Conservation (phyloP, 2,329 filamentous ascomycete genomes). For the Phialemonium atrogriseum region DNA sequence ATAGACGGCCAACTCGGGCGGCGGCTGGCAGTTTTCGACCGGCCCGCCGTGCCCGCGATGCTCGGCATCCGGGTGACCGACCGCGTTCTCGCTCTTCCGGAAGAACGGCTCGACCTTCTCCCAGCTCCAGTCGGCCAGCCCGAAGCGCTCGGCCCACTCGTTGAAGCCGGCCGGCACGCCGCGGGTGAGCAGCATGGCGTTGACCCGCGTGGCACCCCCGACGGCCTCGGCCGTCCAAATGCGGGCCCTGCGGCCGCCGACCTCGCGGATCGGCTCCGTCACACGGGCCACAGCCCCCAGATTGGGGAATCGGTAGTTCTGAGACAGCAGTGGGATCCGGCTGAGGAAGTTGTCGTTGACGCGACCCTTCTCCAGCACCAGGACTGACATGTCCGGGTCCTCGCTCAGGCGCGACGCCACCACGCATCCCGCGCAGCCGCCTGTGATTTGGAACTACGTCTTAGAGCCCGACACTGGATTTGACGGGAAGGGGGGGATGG, state of each 20-base stretch:
- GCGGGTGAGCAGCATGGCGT: conserved; percentile 22
- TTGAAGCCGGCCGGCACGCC: conserved; percentile 20
- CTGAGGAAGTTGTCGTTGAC: conserved; percentile 18
- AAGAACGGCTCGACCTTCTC: conserved; percentile 24
- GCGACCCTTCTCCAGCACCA: conserved; percentile 27
- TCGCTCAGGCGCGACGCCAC: conserved; percentile 35
- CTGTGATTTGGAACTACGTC: conserved; percentile 9
- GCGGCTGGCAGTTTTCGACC: conserved; percentile 10
- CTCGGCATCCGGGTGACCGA: conserved; percentile 7
- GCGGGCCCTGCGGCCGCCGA: conserved; percentile 9
- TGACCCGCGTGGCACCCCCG: conserved; percentile 23
- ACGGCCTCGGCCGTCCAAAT: conserved; percentile 20
- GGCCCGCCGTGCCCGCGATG: conserved; percentile 18
- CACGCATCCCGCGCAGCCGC: conserved; percentile 38
- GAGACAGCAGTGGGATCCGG: conserved; percentile 22
- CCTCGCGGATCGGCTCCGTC: conserved; percentile 17
- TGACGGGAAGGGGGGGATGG: background rate
- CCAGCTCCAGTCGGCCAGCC: conserved; percentile 24
- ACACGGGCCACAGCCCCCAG: conserved; percentile 16
- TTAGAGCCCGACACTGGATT: background rate
- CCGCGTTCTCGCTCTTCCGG: conserved; percentile 17
- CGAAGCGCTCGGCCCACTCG: conserved; percentile 18
- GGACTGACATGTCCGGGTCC: conserved; percentile 24
- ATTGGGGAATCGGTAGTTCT: conserved; percentile 13
- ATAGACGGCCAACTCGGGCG: conserved; percentile 5